Conservation (phyloP, 495 filamentous ascomycete species). For the Poronia punctata region DNA sequence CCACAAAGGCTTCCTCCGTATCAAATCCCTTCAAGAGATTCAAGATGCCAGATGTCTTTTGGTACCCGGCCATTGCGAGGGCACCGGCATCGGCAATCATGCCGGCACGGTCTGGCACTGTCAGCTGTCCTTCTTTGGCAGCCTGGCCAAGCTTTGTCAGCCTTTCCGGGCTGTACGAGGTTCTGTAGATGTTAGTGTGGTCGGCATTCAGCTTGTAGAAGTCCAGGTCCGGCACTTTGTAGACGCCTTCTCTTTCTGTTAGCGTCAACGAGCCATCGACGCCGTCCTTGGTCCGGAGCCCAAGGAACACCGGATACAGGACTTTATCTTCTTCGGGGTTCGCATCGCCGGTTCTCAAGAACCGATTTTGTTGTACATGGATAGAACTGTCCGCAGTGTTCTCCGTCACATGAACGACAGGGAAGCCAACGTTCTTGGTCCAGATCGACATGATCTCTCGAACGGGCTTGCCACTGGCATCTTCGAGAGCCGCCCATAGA, state of each 20-base stretch:
- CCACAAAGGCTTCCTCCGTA: slow-evolving; percentile 79
- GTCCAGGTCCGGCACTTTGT: slow-evolving; percentile 56
- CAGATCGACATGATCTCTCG: slow-evolving; percentile 70
- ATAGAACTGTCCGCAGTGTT: slow-evolving; percentile 51
- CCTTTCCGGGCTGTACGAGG: slow-evolving; percentile 60
- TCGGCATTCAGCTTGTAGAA: slow-evolving; percentile 79
- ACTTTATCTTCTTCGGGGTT: slow-evolving; percentile 80
- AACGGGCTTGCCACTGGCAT: slow-evolving; percentile 87
- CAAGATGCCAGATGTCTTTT: slow-evolving; percentile 83
- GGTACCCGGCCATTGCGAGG: slow-evolving; percentile 81
- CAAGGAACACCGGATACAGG: slow-evolving; percentile 65
- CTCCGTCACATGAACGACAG: slow-evolving; percentile 64
- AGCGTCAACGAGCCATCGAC: slow-evolving; percentile 59
- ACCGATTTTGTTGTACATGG: slow-evolving; percentile 66
- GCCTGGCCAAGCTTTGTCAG: slow-evolving; percentile 70
- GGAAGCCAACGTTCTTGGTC: slow-evolving; percentile 73
- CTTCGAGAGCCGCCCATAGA: slow-evolving; percentile 81
- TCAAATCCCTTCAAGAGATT: slow-evolving; percentile 80
- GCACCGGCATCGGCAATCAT: slow-evolving; percentile 95
- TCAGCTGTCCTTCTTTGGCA: slow-evolving; percentile 77
- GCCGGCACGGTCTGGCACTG: slow-evolving; percentile 88
- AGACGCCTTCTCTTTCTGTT: slow-evolving; percentile 63
- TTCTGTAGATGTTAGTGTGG: slow-evolving; percentile 68
- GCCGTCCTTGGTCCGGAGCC: slow-evolving; percentile 59
- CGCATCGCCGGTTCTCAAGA: slow-evolving; percentile 66